These are phyloP conservation scores for Codiaeum variegatum DNA, from an alignment of 441 rosid species.

Conservation along the genomic window DNA sequence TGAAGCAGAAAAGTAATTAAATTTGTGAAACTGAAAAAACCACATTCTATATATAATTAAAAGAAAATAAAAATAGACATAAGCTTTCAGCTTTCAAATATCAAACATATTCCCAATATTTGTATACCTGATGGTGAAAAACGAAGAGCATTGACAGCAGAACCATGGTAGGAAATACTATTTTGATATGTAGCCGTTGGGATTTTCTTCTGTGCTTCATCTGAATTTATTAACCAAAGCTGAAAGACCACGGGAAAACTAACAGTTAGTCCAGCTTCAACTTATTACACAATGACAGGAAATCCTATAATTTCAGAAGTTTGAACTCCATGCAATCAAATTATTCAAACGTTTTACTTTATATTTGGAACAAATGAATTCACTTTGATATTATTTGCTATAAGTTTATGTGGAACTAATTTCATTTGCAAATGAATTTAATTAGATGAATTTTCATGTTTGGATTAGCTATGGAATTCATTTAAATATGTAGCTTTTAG, in stretches of 20 bases:
- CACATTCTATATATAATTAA: neutral
- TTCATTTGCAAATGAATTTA: neutral
- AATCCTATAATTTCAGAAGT: neutral
- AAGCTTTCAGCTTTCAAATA: neutral
- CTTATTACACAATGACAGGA: neutral
- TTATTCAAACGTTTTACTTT: neutral
- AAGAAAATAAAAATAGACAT: neutral
- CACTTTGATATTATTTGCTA: neutral
- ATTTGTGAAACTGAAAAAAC: neutral
- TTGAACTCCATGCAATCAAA: neutral
- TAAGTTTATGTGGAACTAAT: neutral
- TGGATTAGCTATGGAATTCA: neutral
- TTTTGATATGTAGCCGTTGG: slow-evolving; percentile 63
- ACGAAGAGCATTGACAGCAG: slow-evolving; percentile 71
- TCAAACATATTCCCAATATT: neutral
- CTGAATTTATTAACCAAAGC: slow-evolving; percentile 70
- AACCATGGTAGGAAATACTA: slow-evolving; percentile 78
- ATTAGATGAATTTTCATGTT: neutral
- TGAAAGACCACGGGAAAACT: slow-evolving; percentile 20
- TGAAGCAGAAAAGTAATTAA: neutral
- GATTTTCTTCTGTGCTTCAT: slow-evolving; percentile 50
- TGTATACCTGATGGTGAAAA: slow-evolving; percentile 75
- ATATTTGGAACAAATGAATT: neutral
- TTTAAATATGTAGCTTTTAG: neutral
- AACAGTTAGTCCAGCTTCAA: neutral